Evolutionary conservation across 345 rosid species (phyloP), one percentile per base, ranked within the genome.

Genomic region (Xanthoceras sorbifolium): DNA sequence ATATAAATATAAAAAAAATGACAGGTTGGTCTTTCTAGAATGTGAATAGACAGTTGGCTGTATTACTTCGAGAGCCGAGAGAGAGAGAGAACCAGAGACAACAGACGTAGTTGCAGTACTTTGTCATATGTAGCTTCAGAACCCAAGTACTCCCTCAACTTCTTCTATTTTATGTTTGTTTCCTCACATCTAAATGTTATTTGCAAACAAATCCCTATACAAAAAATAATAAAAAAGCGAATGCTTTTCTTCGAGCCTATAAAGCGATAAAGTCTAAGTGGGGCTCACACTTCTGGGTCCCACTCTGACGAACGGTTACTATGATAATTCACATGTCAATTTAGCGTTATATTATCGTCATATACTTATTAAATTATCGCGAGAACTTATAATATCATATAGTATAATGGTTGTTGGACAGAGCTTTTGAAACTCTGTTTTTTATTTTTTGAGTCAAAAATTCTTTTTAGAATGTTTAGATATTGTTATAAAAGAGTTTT

Each of bases 221-320:
- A n/a, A n/a, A n/a, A n/a, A n/a, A n/a, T n/a, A 15, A 12, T 7
- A 12, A 1, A 15, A 4, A 23, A 71, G 18, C 0, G 64, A 71
- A 15, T 8, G 9, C n/a, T 8, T 15, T 36, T 23, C 26, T 17
- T 3, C n/a, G 63, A 4, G 65, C 29, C 6, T 8, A 8, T 46
- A 29, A 28, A 28, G 38, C 2, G 25, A 48, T 2, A 4, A 69
- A 14, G 40, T 4, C 57, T 36, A 10, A 4, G n/a, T 20, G 20
- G 65, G 75, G 67, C 23, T 38, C 66, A 2, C 55, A 2, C 38
- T 20, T 31, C 0, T 25, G 5, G 20, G 55, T 4, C 66, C 76
- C 57, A 72, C 76, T 11, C 48, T 64, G 82, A 34, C 76, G 68
- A 77, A 52, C 75, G 84, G 79, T 73, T 78, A 79, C 31, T 26